These are phyloP conservation scores for Polygonum aviculare DNA, from an alignment of 148 eudicot species.

Conservation along the genomic window DNA sequence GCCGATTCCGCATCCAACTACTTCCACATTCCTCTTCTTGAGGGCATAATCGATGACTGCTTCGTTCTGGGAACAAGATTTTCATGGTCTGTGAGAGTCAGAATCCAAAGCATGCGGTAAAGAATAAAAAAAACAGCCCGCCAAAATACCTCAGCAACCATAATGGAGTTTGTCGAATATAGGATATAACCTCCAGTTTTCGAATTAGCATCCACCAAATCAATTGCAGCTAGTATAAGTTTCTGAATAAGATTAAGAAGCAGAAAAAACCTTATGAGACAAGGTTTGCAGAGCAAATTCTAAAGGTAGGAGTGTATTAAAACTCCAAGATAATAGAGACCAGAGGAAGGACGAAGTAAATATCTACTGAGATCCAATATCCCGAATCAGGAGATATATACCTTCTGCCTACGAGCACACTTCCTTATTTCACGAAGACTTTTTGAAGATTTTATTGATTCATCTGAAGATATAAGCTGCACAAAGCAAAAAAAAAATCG, in stretches of 20 bases:
- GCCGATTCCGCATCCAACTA: too few relatives aligned
- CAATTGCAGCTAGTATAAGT: conserved; percentile 87
- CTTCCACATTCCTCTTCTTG: conserved; percentile 7
- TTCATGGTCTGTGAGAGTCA: background rate
- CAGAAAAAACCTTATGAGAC: background rate
- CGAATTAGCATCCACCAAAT: conserved; percentile 89
- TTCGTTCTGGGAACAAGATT: conserved; percentile 56
- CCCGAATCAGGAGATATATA: conserved; percentile 19
- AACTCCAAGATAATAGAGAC: too few relatives aligned
- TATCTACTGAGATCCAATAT: too few relatives aligned
- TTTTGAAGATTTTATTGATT: conserved; percentile 83
- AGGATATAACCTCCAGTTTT: conserved; percentile 89
- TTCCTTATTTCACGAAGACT: conserved; percentile 59
- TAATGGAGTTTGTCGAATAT: conserved; percentile 88
- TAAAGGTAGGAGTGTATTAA: too few relatives aligned
- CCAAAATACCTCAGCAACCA: conserved; percentile 62
- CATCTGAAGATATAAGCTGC: conserved; percentile 91
- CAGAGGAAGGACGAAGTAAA: too few relatives aligned
- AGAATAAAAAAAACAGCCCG: background rate
- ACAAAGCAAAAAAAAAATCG: background rate
- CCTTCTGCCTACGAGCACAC: conserved; percentile 75
- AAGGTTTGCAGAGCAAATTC: too few relatives aligned
- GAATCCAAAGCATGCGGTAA: background rate
- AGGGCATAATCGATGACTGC: conserved; percentile 91
- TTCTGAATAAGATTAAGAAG: conserved; percentile 33